Evolutionary conservation across 192 early-diverging fungal species (phyloP).

Genomic region (Backusella sp.): DNA sequence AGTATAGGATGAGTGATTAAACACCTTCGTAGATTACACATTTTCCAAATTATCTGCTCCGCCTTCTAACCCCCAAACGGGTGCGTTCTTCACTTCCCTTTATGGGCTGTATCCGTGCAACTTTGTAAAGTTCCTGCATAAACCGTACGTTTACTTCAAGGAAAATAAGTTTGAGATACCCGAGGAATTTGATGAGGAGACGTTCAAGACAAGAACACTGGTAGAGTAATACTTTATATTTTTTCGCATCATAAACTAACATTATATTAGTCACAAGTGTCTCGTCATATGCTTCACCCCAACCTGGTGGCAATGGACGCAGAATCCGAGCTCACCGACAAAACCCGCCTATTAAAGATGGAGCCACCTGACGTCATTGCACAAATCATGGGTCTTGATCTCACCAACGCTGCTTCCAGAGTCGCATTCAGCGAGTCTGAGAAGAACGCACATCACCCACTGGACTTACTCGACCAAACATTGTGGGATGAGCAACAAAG

Average conservation of each 20-base stretch:
- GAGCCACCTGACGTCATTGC: conserved; percentile 61
- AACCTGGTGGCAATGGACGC: conserved; percentile 41
- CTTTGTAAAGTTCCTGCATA: conserved; percentile 47
- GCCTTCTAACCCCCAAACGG: conserved; percentile 50
- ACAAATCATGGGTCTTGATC: conserved; percentile 53
- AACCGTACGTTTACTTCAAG: conserved; percentile 38
- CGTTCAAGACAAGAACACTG: conserved; percentile 37
- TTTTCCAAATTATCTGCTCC: conserved; percentile 43
- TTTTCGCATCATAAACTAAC: too few relatives aligned
- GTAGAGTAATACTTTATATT: conserved; percentile 3
- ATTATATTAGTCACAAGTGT: conserved; percentile 37
- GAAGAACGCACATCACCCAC: neutral
- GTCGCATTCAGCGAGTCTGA: conserved; percentile 25
- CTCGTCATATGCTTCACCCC: conserved; percentile 55
- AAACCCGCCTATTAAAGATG: conserved; percentile 53
- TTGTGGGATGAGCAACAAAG: conserved; percentile 3
- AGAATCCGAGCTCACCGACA: conserved; percentile 43
- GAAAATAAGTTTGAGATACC: conserved; percentile 22
- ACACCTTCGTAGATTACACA: conserved; percentile 27
- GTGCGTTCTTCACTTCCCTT: conserved; percentile 51
- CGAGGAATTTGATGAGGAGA: conserved; percentile 44
- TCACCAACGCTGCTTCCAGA: conserved; percentile 48
- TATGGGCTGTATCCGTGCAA: conserved; percentile 60
- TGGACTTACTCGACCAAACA: conserved; percentile 40
- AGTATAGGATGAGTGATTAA: neutral